Evolutionary conservation across 1,139 yeast genomes (phyloP).

Genomic region (Pichia sp.): DNA sequence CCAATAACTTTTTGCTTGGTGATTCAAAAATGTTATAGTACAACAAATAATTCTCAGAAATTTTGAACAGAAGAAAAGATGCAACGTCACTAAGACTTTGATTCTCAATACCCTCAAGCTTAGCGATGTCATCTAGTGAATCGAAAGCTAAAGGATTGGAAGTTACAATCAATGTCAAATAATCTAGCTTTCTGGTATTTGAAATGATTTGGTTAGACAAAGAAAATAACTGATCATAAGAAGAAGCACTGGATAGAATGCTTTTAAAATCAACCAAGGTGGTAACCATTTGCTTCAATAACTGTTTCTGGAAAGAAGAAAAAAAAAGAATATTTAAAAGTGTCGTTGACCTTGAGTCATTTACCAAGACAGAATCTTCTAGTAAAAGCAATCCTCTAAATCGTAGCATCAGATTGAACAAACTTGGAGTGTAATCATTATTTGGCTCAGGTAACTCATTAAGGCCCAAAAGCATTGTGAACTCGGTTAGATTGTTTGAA

Average conservation of each 20-base stretch:
- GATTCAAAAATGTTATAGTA: slow-evolving; percentile 9
- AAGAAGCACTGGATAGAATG: neutral
- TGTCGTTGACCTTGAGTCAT: slow-evolving; percentile 14
- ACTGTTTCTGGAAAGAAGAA: slow-evolving; percentile 11
- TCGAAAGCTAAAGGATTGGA: neutral
- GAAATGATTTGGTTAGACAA: slow-evolving; percentile 2
- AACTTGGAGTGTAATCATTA: slow-evolving; percentile 11
- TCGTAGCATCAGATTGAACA: slow-evolving; percentile 16
- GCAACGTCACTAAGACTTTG: slow-evolving; percentile 9
- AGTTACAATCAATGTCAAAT: slow-evolving; percentile 4
- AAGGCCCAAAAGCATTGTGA: slow-evolving; percentile 3
- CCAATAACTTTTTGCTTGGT: slow-evolving; percentile 2
- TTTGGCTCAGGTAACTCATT: neutral
- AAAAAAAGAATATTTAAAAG: slow-evolving; percentile 14
- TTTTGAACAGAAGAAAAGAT: slow-evolving; percentile 8
- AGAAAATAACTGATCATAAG: neutral
- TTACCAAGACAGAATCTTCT: slow-evolving; percentile 18
- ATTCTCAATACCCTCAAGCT: neutral
- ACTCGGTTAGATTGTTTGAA: neutral
- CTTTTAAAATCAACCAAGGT: neutral
- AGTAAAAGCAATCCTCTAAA: slow-evolving; percentile 16
- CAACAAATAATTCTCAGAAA: slow-evolving; percentile 2
- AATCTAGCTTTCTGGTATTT: slow-evolving; percentile 2
- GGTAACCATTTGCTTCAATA: slow-evolving; percentile 3
- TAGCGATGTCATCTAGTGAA: slow-evolving; percentile 6